Conservation (phyloP, 1,284 basidiomycete species). For the Ganoderma meredithae region DNA sequence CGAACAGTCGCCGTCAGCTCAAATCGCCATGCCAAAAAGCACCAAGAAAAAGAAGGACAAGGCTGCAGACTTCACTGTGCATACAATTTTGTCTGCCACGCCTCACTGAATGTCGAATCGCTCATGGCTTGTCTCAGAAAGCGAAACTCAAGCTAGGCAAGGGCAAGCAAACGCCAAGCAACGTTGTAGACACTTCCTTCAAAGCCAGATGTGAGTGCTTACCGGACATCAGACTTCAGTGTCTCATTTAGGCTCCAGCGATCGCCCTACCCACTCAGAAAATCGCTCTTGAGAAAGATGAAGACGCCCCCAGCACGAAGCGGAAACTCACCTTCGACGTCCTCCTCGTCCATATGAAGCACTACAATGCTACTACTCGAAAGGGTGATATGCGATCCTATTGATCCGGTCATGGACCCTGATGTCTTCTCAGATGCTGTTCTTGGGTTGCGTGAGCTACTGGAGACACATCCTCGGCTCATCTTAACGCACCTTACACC, state of each 20-base stretch:
- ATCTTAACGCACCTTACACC: slow-evolving; percentile 65
- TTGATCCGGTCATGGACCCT: background rate
- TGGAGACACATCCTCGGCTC: slow-evolving; percentile 70
- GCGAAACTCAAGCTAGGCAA: slow-evolving; percentile 96
- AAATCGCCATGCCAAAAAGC: slow-evolving; percentile 78
- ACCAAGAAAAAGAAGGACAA: slow-evolving; percentile 88
- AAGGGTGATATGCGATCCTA: slow-evolving; percentile 57
- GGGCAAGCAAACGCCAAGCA: slow-evolving; percentile 84
- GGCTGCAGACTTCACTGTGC: slow-evolving; percentile 86
- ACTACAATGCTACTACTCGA: slow-evolving; percentile 81
- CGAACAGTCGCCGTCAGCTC: background rate
- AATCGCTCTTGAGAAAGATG: slow-evolving; percentile 64
- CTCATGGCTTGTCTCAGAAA: slow-evolving; percentile 69
- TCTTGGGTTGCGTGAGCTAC: slow-evolving; percentile 82
- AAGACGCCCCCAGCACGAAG: slow-evolving; percentile 71
- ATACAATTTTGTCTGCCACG: slow-evolving; percentile 20
- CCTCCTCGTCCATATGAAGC: slow-evolving; percentile 81
- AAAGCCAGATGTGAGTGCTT: slow-evolving; percentile 82
- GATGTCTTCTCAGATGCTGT: slow-evolving; percentile 70
- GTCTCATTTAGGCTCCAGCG: slow-evolving; percentile 54
- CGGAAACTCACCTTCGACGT: slow-evolving; percentile 83
- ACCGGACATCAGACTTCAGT: background rate
- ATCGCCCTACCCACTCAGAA: slow-evolving; percentile 91
- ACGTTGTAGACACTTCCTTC: slow-evolving; percentile 95
- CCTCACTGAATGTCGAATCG: background rate